These are phyloP conservation scores for Erigeron canadensis DNA, from an alignment of 129 eudicot species.

Conservation along the genomic window DNA sequence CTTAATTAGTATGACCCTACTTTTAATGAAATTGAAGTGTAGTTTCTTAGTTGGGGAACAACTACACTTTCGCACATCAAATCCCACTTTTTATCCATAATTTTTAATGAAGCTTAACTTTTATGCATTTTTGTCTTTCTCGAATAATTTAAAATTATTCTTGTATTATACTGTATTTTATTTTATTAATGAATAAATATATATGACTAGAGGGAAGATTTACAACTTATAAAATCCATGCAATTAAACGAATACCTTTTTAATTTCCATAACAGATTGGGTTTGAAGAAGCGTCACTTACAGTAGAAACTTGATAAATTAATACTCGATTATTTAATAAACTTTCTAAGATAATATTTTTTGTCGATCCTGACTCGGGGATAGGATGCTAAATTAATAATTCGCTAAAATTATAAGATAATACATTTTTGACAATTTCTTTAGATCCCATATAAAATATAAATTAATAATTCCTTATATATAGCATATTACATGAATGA, in stretches of 20 bases:
- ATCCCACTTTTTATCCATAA: conserved; percentile 28
- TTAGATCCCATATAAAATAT: conserved; percentile 30
- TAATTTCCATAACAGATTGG: too few relatives aligned
- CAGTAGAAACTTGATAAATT: conserved; percentile 36
- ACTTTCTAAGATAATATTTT: conserved; percentile 41
- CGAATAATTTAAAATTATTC: too few relatives aligned
- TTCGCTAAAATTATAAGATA: conserved; percentile 42
- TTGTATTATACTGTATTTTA: too few relatives aligned
- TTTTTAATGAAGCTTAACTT: neutral
- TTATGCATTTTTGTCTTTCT: conserved; percentile 3
- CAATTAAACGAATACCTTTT: too few relatives aligned
- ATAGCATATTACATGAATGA: conserved; percentile 30
- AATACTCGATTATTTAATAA: conserved; percentile 41
- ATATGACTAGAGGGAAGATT: too few relatives aligned
- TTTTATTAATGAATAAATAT: too few relatives aligned
- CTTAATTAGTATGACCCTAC: conserved; percentile 18
- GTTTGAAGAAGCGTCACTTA: too few relatives aligned
- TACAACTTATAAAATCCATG: too few relatives aligned
- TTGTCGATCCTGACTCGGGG: conserved; percentile 32
- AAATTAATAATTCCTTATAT: conserved; percentile 21
- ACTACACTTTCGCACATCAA: conserved; percentile 34
- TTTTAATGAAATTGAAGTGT: conserved; percentile 34
- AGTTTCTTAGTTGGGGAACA: conserved; percentile 39
- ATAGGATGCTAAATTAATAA: conserved; percentile 37
- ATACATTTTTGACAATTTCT: conserved; percentile 36